Evolutionary conservation across 2,329 filamentous ascomycete species (phyloP).

Genomic region (Aureobasidium sp.): DNA sequence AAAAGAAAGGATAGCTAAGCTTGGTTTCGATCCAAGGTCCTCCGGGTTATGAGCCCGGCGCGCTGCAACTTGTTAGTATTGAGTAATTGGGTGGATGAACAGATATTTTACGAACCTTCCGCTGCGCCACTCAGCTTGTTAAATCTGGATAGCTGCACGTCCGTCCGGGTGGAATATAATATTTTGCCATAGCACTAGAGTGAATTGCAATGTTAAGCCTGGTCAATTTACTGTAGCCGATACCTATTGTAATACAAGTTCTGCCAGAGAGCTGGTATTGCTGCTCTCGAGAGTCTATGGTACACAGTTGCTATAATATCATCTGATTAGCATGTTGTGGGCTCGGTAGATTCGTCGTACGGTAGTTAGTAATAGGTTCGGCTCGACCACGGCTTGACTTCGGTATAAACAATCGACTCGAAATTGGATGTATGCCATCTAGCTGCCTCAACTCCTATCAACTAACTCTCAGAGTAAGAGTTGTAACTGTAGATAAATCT

Average conservation of each 20-base stretch:
- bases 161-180: too few species aligned
- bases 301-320: neutral
- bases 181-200: too few species aligned
- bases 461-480: too few species aligned
- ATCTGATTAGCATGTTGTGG: neutral
- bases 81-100: neutral
- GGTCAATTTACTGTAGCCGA: too few species aligned
- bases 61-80: conserved; percentile 2
- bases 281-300: neutral
- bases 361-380: neutral
- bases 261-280: too few species aligned
- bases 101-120: conserved; percentile 3
- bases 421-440: too few species aligned
- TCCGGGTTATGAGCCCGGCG: conserved; percentile 21
- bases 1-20: conserved; percentile 16
- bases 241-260: too few species aligned
- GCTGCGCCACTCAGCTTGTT: conserved; percentile 17
- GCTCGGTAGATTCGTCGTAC: neutral
- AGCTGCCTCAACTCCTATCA: neutral
- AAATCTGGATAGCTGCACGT: too few species aligned
- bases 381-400: neutral
- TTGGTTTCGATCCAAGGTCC: conserved; percentile 19
- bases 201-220: too few species aligned
- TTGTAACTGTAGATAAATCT: too few species aligned
- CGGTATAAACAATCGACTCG: neutral